Evolutionary conservation across 345 rosid species (phyloP), one percentile per base, ranked within the genome.

Genomic region (Rhizophora mangle): DNA sequence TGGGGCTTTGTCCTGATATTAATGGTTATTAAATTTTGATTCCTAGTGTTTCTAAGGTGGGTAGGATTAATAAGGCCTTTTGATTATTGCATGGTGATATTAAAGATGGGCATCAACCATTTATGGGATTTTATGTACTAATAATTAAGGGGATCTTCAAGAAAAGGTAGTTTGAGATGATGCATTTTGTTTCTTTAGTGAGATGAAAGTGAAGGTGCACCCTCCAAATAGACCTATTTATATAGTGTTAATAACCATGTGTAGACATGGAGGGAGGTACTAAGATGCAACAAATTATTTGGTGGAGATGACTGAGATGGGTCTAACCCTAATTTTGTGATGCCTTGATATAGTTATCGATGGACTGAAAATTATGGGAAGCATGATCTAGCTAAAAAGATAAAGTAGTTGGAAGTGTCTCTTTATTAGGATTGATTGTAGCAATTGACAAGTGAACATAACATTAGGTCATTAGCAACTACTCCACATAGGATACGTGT

Each of bases 301-400:
- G 89, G 74, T 85, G 64, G 97, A 92, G 82, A 91, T 91, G 98
- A 86, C 89, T 19, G 97, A 91, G 81, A 76, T 87, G 79, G 97
- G 99, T 68, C 73, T 92, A 85, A 77, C 69, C 6, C 97, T 93
- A 0, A 89, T 92, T 54, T 84, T 96, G 2, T 75, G 96, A 75
- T 92, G 99, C 78, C 92, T 89, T 73, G 96, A 95, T 85, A 69
- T 89, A 89, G 92, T 95, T 27, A 80, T 85, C 64, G 93, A 90
- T 87, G 99, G 96, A 60, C 76, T 95, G 80, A 92, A 87, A 90
- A 85, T 70, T 76, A 85, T 4, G 96, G 97, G 72, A 92, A 91
- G 76, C 87, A 94, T 85, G 97, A 94, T 80, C 74, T 89, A 70
- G 97, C 96, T 68, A 81, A 80, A 82, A 77, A 84, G 77, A 85